Evolutionary conservation across 169 alveolate genomes (phyloP), one percentile per base, ranked within the genome.

Genomic region (Plasmodium coatneyi): DNA sequence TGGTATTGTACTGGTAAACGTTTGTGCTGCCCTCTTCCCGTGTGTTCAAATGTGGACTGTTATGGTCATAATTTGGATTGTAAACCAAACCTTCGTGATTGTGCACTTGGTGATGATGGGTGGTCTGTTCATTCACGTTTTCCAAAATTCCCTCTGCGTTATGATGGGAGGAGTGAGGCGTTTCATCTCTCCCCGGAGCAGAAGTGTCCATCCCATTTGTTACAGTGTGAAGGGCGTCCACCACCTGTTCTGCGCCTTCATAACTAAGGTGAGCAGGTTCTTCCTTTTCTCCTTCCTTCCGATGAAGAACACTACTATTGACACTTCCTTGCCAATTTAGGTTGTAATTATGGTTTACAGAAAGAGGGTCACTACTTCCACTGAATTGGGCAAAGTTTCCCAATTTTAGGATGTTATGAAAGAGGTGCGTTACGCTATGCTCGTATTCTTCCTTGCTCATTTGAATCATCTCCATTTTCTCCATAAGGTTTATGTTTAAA

Each of bases 371-470:
- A 28, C 66, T 70, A 43, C 34, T 25, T 10, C 46, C 46, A 25
- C 46, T 7, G 9, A 1, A 22, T 56, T 83, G 32, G 49, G 25
- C 41, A 0, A 70, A 6, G 14, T 83, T 70, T 34, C 76, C 92
- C n/a, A 25, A 7, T 83, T 54, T 83, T 41, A 71, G 54, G 28
- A 83, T 83, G 49, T 71, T 46, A 36, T 71, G 49, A 19, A 83
- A 83, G 46, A 83, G 41, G 49, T 83, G 71, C 16, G 25, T 16
- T 32, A 83, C 49, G 76, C 30, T 70, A 71, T 71, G 46, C 25
- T 70, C 72, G 30, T 43, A 83, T 71, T 83, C 76, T 36, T 70
- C 92, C 70, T 70, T 83, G 74, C 32, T 83, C 82, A 83, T 83
- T 43, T 66, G 71, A 71, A 25, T 43, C 54, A 36, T 28, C 54